phyloP scores from a whole-genome alignment of 2,329 filamentous ascomycete genomes.

The Colletotrichum orbiculare region DNA sequence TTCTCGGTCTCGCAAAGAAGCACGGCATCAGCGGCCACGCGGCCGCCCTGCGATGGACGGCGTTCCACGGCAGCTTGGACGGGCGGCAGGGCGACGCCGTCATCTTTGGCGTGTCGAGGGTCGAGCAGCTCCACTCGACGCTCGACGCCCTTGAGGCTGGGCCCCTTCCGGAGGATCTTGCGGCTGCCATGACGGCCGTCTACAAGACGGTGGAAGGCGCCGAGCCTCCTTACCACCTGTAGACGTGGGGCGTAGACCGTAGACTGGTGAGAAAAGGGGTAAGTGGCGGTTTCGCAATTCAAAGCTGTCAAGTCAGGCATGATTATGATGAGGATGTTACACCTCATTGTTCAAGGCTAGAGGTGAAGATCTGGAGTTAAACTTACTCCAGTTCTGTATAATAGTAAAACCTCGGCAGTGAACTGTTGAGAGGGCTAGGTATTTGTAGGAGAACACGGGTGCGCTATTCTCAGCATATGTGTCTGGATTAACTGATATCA shows the following conservation, averaged over 20 bases:
- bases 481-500: too few relatives aligned
- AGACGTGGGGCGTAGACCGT: neutral
- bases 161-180: slow-evolving; percentile 51
- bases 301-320: too few relatives aligned
- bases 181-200: slow-evolving; percentile 33
- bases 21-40: slow-evolving; percentile 52
- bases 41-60: slow-evolving; percentile 54
- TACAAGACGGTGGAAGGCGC: slow-evolving; percentile 4
- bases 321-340: fast-evolving
- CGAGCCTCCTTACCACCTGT: slow-evolving; percentile 15
- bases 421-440: too few relatives aligned
- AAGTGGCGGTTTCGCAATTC: too few relatives aligned
- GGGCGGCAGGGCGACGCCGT: slow-evolving; percentile 47
- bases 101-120: slow-evolving; percentile 49
- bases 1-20: slow-evolving; percentile 42
- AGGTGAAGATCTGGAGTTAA: too few relatives aligned
- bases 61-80: slow-evolving; percentile 48
- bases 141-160: slow-evolving; percentile 50
- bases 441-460: too few relatives aligned
- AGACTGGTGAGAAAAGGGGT: too few relatives aligned
- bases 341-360: too few relatives aligned
- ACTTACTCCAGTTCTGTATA: too few relatives aligned
- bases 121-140: slow-evolving; percentile 49
- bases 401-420: too few relatives aligned
- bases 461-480: too few relatives aligned